Conservation (phyloP, 176 grass and related monocot species). For the Dactylis glomerata region DNA sequence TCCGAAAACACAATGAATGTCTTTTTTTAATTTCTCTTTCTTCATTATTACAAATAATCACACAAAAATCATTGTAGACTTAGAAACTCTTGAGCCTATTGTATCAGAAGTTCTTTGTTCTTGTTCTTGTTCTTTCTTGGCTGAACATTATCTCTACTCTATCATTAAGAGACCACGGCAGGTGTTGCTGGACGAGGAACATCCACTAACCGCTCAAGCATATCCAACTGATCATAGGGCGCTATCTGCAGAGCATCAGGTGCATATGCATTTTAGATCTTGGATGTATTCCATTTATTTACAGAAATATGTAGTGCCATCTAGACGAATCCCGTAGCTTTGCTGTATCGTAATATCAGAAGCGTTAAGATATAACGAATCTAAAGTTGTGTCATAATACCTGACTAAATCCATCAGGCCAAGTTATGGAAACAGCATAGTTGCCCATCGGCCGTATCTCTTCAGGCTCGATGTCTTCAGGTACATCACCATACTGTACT, state of each 20-base stretch:
- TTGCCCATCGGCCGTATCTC: slow-evolving; percentile 95
- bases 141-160: slow-evolving; percentile 24
- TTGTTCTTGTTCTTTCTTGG: slow-evolving; percentile 18
- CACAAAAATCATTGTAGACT: slow-evolving; percentile 18
- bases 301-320: neutral
- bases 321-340: neutral
- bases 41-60: slow-evolving; percentile 22
- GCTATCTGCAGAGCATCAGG: slow-evolving; percentile 73
- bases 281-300: neutral
- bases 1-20: neutral
- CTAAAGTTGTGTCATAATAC: slow-evolving; percentile 36
- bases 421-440: slow-evolving; percentile 98
- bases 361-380: neutral
- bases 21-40: neutral
- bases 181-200: slow-evolving; percentile 35
- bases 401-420: slow-evolving; percentile 98
- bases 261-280: slow-evolving; percentile 28
- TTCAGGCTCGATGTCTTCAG: slow-evolving; percentile 95
- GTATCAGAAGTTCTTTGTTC: neutral
- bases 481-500: slow-evolving; percentile 76
- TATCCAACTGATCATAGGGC: slow-evolving; percentile 98
- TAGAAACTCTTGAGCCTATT: slow-evolving; percentile 16
- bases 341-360: neutral
- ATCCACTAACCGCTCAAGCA: slow-evolving; percentile 77
- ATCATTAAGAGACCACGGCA: slow-evolving; percentile 39